A percentile compares a stretch with the other conserved stretches of the same genome.
phyloP scores from a whole-genome alignment of 306 rosid genomes.

The Prunus padus region DNA sequence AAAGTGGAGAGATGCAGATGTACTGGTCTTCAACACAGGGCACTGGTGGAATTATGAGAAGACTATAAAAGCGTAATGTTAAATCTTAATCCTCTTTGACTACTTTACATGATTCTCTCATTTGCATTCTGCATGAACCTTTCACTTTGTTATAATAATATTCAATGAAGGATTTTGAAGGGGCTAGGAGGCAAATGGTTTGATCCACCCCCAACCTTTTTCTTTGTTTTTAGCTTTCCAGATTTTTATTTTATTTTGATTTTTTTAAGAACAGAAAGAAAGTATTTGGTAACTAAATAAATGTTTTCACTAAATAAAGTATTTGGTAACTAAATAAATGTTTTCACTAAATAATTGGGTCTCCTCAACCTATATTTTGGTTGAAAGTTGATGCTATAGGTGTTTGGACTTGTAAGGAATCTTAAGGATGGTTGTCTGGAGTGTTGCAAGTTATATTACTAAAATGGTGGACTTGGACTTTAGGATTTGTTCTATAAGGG shows the following conservation, averaged over 20 bases:
- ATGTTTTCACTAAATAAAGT: background rate
- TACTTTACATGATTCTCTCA: background rate
- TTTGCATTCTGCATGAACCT: background rate
- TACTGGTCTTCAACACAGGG: constrained; percentile 75
- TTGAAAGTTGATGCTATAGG: background rate
- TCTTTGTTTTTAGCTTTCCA: constrained; percentile 1
- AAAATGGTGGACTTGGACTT: background rate
- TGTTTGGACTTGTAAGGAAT: background rate
- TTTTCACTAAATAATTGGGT: background rate
- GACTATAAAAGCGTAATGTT: constrained; percentile 70
- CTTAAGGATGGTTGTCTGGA: background rate
- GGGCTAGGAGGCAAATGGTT: constrained; percentile 2
- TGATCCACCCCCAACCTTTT: background rate
- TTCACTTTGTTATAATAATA: background rate
- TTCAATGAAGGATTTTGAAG: constrained; percentile 1
- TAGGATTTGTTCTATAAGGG: background rate
- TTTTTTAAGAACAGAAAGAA: background rate
- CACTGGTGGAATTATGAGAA: constrained; percentile 93
- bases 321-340: background rate
- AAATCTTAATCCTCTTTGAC: constrained; percentile 7
- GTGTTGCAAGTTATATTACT: background rate
- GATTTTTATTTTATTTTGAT: background rate
- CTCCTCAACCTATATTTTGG: background rate
- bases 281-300: background rate
- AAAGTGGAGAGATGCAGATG: constrained; percentile 78